These are phyloP conservation scores for Gilbertella persicaria DNA, from an alignment of 371 early-diverging fungal genomes.

Conservation along the genomic window DNA sequence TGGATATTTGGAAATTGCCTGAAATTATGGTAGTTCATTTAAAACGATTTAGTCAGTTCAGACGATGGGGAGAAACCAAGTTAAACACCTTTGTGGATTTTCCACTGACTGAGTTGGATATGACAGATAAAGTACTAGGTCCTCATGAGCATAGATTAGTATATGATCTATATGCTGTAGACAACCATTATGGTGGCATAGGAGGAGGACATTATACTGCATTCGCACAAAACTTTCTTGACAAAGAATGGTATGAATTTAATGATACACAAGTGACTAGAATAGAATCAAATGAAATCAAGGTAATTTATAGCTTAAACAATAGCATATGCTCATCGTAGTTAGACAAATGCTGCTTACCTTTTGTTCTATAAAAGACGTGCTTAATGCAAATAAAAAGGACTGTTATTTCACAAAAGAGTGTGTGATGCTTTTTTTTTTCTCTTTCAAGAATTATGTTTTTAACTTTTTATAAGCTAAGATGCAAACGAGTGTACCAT, in stretches of 20 bases:
- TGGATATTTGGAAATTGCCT: constrained; percentile 62
- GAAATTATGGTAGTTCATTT: constrained; percentile 62
- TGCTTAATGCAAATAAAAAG: neutral
- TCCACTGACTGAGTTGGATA: constrained; percentile 47
- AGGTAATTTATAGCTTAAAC: constrained; percentile 48
- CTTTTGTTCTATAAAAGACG: constrained; percentile 28
- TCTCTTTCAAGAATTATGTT: constrained; percentile 12
- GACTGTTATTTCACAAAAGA: neutral
- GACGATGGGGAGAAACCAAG: constrained; percentile 58
- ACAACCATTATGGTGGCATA: constrained; percentile 89
- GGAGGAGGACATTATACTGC: constrained; percentile 96
- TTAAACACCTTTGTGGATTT: constrained; percentile 67
- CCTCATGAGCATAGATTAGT: constrained; percentile 35
- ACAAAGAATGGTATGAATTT: constrained; percentile 82
- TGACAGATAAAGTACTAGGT: constrained; percentile 33
- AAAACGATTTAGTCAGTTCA: constrained; percentile 67
- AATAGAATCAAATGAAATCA: constrained; percentile 51
- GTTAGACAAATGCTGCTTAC: constrained; percentile 76
- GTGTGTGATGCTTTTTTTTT: neutral
- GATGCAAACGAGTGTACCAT: constrained; percentile 16
- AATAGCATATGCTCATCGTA: neutral
- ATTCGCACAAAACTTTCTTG: constrained; percentile 73
- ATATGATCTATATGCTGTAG: constrained; percentile 88
- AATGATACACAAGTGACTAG: constrained; percentile 80
- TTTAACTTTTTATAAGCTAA: constrained; percentile 7